Evolutionary conservation across 768 basidiomycete genomes (phyloP), one percentile per base, ranked within the genome.

Genomic region (Boletus fagicola): DNA sequence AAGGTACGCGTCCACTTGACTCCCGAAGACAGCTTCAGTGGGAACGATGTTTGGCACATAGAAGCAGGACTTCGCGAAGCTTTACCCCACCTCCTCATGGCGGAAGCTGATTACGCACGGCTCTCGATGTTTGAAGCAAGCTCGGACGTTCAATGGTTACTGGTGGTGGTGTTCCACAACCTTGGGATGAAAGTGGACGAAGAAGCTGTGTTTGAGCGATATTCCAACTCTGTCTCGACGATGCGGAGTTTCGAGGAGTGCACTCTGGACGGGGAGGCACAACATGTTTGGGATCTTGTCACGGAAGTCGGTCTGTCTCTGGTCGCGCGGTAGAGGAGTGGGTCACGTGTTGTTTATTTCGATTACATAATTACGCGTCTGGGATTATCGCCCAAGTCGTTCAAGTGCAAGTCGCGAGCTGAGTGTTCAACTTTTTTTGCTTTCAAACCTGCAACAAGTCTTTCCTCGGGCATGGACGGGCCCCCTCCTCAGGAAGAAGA

Each of bases 401-500:
- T 22, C 9, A 49, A 47, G 26, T 54, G 43, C 16, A 42, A 31
- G 54, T 24, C 39, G 51, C 24, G 22, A 44, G 42, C n/a, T n/a
- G 24, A 42, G 55, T 28, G 60, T 57, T 62, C 15, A 51, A 59
- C 58, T 56, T 60, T 56, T 60, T 56, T 54, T 39, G 50, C 45
- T 48, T 53, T 49, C 50, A 20, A 30, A 50, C 60, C 54, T 54
- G 48, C 54, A 26, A 35, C 40, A 53, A 60, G 54, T 46, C 44
- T 44, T 44, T 43, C 38, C 42, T 57, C 31, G 67, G 71, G 68
- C 57, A 94, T 94, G 94, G 94, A 96, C 75, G 94, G 92, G 54
- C 86, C 87, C 65, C 88, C 91, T 58, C 92, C 94, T 50, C 88
- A 83, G 66, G 94, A 97, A 77, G 94, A 97, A 77, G 94, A 98